Evolutionary conservation across 2,329 filamentous ascomycete species (phyloP), one percentile per base, ranked within the genome.

Genomic region (Sarocladium oryzae): DNA sequence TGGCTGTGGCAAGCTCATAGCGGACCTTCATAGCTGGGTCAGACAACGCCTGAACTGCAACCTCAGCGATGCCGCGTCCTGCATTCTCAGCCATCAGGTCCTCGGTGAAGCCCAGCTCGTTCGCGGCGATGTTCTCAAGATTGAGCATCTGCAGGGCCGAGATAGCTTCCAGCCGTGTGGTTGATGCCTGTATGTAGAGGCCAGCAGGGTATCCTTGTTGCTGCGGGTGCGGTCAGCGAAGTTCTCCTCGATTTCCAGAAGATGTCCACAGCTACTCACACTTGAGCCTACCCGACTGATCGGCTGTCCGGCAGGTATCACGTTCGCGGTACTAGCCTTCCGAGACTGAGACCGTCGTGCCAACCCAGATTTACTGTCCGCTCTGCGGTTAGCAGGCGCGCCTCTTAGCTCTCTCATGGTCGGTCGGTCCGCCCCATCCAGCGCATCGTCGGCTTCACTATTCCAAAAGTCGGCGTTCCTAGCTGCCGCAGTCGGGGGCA

Each of bases 1-100:
- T 63, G 8, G 63, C 73, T 46, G 64, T 76, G 43, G 71, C 72
- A 18, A 76, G 66, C 53, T 65, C 64, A 46, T 68, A 70, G 10
- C 71, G 79, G 43, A 77, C 75, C 66, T 72, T 81, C 63, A 77
- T 79, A 48, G 76, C 83, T 53, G 75, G 81, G 56, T 84, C 81
- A 1, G 75, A 75, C 41, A 95, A 72, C 10, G 88, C 81, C 48
- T 75, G 77, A 51, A 95, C 75, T 1, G 89, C 85, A 24, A 91
- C 86, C 68, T 96, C 86, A 4, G 91, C 90, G 55, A 97, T 88
- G 38, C 89, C 88, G 23, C 92, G 82, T 16, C 88, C 92, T 1
- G 91, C 88, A 63, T 92, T 96, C 63, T 97, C 93, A 1, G 89
- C 85, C 73, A 97, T 89, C 66, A 96, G 85, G 50, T 93, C 89